Percentiles rank a stretch among this genome's conserved stretches.
Evolutionary conservation across 2,329 filamentous ascomycete genomes (phyloP).

Genomic region (Fonsecaea multimorphosa): DNA sequence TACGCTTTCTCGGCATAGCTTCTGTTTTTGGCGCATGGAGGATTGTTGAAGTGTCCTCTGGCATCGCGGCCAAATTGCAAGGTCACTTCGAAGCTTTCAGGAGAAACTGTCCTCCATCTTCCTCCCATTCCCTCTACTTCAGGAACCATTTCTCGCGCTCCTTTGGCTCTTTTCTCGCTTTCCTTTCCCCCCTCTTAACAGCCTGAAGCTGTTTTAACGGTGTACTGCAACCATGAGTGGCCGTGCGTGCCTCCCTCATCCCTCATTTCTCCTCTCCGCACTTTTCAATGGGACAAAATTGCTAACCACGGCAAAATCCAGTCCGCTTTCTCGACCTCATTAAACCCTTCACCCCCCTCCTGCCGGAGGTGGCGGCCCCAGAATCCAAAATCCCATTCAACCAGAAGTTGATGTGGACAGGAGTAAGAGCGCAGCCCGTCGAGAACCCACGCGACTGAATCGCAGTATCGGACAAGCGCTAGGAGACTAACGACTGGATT

Average conservation of each 20-base stretch:
- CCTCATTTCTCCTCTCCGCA: slow-evolving; percentile 23
- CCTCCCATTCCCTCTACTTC: slow-evolving; percentile 3
- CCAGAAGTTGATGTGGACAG: slow-evolving; percentile 96
- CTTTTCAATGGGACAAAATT: slow-evolving; percentile 23
- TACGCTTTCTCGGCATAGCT: slow-evolving; percentile 11
- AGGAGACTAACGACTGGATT: slow-evolving; percentile 26
- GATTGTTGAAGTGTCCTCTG: slow-evolving; percentile 21
- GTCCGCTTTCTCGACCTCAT: slow-evolving; percentile 99
- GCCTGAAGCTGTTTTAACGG: slow-evolving; percentile 17
- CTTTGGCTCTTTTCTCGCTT: slow-evolving; percentile 1
- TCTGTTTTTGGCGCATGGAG: background rate
- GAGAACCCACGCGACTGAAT: slow-evolving; percentile 17
- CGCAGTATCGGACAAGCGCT: slow-evolving; percentile 2
- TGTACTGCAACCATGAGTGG: slow-evolving; percentile 34
- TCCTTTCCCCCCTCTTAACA: slow-evolving; percentile 5
- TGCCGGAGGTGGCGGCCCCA: slow-evolving; percentile 97
- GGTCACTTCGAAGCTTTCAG: slow-evolving; percentile 18
- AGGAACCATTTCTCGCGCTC: background rate
- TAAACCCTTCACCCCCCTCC: slow-evolving; percentile 99
- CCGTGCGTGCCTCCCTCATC: slow-evolving; percentile 26
- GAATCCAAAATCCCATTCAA: slow-evolving; percentile 99
- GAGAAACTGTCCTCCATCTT: slow-evolving; percentile 17
- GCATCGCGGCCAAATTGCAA: slow-evolving; percentile 15
- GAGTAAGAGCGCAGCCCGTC: slow-evolving; percentile 53
- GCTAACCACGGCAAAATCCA: slow-evolving; percentile 48